Evolutionary conservation across 345 rosid genomes (phyloP), one percentile per base, ranked within the genome.

Genomic region (Gossypium stocksii): DNA sequence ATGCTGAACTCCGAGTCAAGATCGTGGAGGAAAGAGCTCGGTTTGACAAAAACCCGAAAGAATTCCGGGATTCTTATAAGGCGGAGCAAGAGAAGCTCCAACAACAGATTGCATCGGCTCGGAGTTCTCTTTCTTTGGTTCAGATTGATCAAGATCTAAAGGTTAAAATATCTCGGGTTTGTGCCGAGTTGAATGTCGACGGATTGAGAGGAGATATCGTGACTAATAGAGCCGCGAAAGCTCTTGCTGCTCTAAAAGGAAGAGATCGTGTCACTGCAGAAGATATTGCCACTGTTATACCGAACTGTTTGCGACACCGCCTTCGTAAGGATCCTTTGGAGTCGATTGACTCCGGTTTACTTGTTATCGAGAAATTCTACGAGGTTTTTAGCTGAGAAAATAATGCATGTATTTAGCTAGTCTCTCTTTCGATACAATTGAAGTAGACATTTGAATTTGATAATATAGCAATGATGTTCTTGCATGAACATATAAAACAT

Each of bases 281-380:
- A 70, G 98, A 95, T 80, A 84, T 95, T 49, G 97, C 98, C 15
- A 93, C 98, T 3, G 99, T 95, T 73, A 95, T 95, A 29, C 97
- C 99, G 70, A 93, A 93, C 78, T 93, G 99, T 77, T 87, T 95
- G 71, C 88, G 99, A 86, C 99, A 95, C 80, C 93, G 99, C 19
- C 93, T 93, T 52, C 84, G 99, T 75, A 95, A 95, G 86, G 99
- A 95, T 83, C 98, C 98, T 2, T 66, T 95, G 87, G 99, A 95
- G 76, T 93, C 98, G 2, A 91, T 95, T 2, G 98, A 93, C 84
- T 95, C 97, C 0, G 98, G 99, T 77, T 85, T 95, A 62, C 91
- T 95, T 4, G 87, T 95, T 66, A 83, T 85, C 0, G 98, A 93
- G 86, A 93, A 95, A 80, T 93, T 93, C 69, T 89, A 94, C 12